Evolutionary conservation across 805 yeast genomes (phyloP), one percentile per base, ranked within the genome.

Genomic region (Sungouiella thailandica): DNA sequence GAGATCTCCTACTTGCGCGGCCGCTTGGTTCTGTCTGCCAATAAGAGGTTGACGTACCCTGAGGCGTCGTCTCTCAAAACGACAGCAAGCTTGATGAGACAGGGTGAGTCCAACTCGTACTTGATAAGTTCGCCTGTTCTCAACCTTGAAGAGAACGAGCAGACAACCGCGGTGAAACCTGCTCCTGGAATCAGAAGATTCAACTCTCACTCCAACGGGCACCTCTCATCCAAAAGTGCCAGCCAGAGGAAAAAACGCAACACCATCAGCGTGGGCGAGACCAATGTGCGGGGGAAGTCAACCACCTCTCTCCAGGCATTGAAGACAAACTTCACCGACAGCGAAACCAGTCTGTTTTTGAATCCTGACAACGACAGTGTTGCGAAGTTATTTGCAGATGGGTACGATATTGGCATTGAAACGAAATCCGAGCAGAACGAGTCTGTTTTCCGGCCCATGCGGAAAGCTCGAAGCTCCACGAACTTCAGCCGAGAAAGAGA

Each of bases 1-100:
- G 83, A 93, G 7, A 87, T 93, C 7, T 68, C 80, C n/a, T 52
- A 58, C 7, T 55, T 88, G 35, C 69, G 87, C 43, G 79, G 84
- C 5, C 65, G 82, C 41, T 62, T 80, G 17, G 73, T 82, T 10
- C 47, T 66, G 0, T 53, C 61, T 12, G 46, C 51, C 2, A 48
- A 35, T 13, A 48, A 46, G 23, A 27, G 43, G 11, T 25, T 48
- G 24, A 36, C 46, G 1, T 37, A 35, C 32, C 22, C 30, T 9
- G 9, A 19, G 7, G 22, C 8, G 8, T 7, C 7, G 22, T 19
- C 22, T 7, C 9, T 19, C 8, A 19, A 19, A 19, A 9, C 22
- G 8, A 19, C 22, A 19, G 22, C 22, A 7, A 19, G 9, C 9
- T 19, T 19, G 8, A 19, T 19, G 22, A 19, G 9, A 9, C 22